Evolutionary conservation across 176 grass and related monocot species (phyloP), one percentile per base, ranked within the genome.

Genomic region (Paspalum notatum): DNA sequence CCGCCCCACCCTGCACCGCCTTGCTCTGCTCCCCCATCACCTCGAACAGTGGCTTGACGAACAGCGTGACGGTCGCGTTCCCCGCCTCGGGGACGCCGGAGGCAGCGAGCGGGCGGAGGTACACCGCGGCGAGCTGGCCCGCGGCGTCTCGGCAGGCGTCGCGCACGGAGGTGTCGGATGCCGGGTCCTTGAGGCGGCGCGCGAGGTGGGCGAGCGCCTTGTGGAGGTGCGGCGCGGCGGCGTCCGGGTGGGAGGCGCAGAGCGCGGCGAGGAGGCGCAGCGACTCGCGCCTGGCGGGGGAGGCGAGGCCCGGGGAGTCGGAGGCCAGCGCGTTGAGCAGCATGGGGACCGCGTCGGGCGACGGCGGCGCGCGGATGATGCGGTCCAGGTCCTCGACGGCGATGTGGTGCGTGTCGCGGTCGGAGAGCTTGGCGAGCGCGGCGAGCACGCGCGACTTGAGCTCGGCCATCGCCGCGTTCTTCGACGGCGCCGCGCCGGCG

Each of bases 341-440:
- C 86, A 99, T 94, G 11, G 92, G 92, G 52, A 99, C 84, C 75
- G 90, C 92, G 53, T 94, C 90, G 3, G 92, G 45, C 12, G 90
- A 94, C 47, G 92, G 92, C 73, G 87, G 84, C 48, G 90, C 76
- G 12, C 90, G 88, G 79, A 98, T 95, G 72, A 98, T 82, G 78
- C 87, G 87, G 25, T 98, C 92, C 18, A 98, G 95, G 38, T 98
- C 92, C 44, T 98, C 92, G 21, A 91, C 83, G 81, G 88, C 92
- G 86, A 98, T 93, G 66, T 98, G 95, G 64, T 98, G 95, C 43
- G 95, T 95, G 81, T 98, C 95, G 43, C 92, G 92, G 84, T 99
- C 90, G 75, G 92, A 93, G 54, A 99, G 90, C 86, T 99, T 99
- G 50, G 88, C 71, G 10, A 99, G 86, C 16, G 96, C 73, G 8